Percentiles rank a stretch among this genome's conserved stretches.
Conservation (phyloP, 352 stramenopile genomes). For the Globisporangium rhizosaccharum region DNA sequence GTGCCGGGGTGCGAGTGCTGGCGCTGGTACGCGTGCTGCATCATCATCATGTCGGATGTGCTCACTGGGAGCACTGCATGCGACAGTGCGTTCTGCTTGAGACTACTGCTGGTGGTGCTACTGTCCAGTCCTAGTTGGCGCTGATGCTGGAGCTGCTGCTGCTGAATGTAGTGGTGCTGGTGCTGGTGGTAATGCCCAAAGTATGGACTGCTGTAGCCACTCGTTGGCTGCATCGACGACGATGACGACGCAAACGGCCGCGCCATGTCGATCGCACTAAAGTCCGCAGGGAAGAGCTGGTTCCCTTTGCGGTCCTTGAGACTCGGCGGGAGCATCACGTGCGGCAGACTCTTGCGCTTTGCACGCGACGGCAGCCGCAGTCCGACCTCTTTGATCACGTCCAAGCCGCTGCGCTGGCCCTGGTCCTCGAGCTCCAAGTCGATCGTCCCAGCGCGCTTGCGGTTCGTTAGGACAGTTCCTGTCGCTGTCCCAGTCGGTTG, state of each 20-base stretch:
- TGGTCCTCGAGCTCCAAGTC: constrained; percentile 14
- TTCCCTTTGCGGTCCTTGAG: constrained; percentile 26
- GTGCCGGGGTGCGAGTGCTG: constrained; percentile 16
- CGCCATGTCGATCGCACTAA: constrained; percentile 9
- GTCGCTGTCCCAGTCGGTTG: constrained; percentile 18
- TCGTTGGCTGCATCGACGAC: not conserved
- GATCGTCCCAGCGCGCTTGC: constrained; percentile 15
- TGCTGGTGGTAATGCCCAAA: constrained; percentile 2
- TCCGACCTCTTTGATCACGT: constrained; percentile 20
- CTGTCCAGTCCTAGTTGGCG: not conserved
- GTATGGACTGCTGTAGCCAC: constrained; percentile 3
- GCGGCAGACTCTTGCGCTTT: constrained; percentile 42
- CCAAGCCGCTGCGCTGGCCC: not conserved
- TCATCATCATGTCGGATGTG: constrained; percentile 12
- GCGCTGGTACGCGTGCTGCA: constrained; percentile 22
- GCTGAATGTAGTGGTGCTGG: not conserved
- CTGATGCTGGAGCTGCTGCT: not conserved
- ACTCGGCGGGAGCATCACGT: constrained; percentile 21
- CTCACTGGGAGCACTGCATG: constrained; percentile 26
- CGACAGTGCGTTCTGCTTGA: constrained; percentile 22
- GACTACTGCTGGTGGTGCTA: not conserved
- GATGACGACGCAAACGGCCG: constrained; percentile 20
- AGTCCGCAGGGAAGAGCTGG: constrained; percentile 21
- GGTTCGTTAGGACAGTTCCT: constrained; percentile 1
- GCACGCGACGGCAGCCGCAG: constrained; percentile 21